Evolutionary conservation across 2,329 filamentous ascomycete species (phyloP).

Genomic region (Trichoderma aggressivum): DNA sequence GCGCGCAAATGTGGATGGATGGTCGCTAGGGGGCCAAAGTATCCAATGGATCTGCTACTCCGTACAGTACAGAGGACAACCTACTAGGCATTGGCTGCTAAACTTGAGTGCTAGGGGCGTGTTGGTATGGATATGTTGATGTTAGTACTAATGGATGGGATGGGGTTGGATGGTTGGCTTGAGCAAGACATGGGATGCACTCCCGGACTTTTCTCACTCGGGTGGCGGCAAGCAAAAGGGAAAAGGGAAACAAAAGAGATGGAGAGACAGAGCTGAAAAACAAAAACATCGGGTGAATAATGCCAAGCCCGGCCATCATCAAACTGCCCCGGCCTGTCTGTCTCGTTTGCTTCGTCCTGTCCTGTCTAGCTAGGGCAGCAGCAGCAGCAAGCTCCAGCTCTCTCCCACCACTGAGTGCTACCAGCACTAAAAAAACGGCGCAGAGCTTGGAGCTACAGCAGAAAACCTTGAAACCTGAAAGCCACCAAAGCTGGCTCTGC

Average conservation of each 20-base stretch:
- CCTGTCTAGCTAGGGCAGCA: not conserved
- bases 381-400: not conserved
- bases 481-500: not conserved
- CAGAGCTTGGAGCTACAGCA: not conserved
- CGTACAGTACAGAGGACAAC: not conserved
- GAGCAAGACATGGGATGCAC: not conserved
- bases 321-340: not conserved
- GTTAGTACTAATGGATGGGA: too few relatives aligned
- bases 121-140: not conserved
- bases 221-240: not conserved
- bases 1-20: not conserved
- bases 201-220: not conserved
- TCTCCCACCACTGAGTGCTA: not conserved
- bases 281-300: not conserved
- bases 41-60: not conserved
- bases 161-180: not conserved
- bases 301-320: constrained; percentile 1
- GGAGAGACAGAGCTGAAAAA: not conserved
- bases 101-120: not conserved
- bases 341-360: too few relatives aligned
- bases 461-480: not conserved
- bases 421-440: not conserved
- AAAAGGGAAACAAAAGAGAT: not conserved
- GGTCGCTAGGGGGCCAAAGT: not conserved
- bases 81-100: too few relatives aligned